Conservation (phyloP, 305 asterid genomes). For the Fraxinus sp. region DNA sequence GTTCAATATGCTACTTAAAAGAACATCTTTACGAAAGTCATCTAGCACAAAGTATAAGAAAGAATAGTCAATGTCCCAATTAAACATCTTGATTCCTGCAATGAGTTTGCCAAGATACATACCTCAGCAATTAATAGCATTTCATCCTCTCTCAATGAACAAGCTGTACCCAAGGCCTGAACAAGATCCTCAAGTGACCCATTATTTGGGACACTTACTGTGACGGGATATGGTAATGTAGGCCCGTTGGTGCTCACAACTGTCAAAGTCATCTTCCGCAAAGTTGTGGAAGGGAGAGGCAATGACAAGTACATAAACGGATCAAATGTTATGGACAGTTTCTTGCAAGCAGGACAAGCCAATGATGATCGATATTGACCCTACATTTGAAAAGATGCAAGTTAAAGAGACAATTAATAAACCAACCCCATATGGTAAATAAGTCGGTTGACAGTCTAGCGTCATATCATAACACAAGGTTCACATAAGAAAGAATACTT, state of each 20-base stretch:
- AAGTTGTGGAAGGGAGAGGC: constrained; percentile 62
- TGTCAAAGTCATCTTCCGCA: constrained; percentile 63
- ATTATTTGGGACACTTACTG: constrained; percentile 49
- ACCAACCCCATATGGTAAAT: not conserved
- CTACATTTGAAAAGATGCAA: constrained; percentile 35
- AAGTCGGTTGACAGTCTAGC: not conserved
- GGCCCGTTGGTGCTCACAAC: constrained; percentile 55
- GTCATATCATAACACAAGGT: constrained; percentile 7
- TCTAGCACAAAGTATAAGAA: constrained; percentile 5
- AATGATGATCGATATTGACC: constrained; percentile 78
- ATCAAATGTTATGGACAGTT: constrained; percentile 63
- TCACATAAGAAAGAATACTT: constrained; percentile 39
- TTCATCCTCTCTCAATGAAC: constrained; percentile 63
- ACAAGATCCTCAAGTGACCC: constrained; percentile 63
- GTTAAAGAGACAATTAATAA: not conserved
- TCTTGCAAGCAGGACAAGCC: constrained; percentile 72
- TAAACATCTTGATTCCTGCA: constrained; percentile 5
- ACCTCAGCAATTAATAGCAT: constrained; percentile 67
- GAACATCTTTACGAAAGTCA: not conserved
- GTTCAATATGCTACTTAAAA: not conserved
- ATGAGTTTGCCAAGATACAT: constrained; percentile 23
- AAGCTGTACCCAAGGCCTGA: constrained; percentile 46
- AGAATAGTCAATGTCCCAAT: constrained; percentile 1
- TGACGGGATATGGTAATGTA: constrained; percentile 53
- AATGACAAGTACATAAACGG: constrained; percentile 78